Evolutionary conservation across 2,329 filamentous ascomycete genomes (phyloP), one percentile per base, ranked within the genome.

Genomic region (Ophiostoma triangulosporum): DNA sequence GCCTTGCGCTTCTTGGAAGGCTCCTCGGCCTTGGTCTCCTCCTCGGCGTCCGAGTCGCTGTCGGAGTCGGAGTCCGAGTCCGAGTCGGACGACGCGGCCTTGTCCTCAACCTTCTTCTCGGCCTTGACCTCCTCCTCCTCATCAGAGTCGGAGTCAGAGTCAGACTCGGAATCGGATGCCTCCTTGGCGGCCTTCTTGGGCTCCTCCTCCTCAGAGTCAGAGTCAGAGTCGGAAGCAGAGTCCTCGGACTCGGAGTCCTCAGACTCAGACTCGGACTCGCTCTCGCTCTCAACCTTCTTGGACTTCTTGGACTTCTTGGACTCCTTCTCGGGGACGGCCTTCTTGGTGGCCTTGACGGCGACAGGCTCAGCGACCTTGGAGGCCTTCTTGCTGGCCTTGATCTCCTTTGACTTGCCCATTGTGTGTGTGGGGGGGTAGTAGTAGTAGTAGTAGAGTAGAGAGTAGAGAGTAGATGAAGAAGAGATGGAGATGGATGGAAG

Each of bases 371-470:
- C 43, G 43, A 46, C 43, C 43, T 46, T 46, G 22, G 14, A 5
- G 43, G 43, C 46, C 46, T 48, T 48, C 46, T 48, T 48, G 26
- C 38, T 64, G 69, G 78, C 78, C 66, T 69, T 77, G 63, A 65
- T 64, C 70, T 82, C 75, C 73, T 84, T 85, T 53, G 74, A 70
- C 71, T 84, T 84, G 68, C 74, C 80, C 81, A 84, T 85, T 68
- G 61, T 74, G 66, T 43, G 40, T 54, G 48, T 53, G 35, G 12
- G n/a, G 59, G 54, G 50, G 24, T 27, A 26, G 46, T 9, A 26
- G 40, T 20, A 22, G 27, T 14, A 43, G n/a, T n/a, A 54, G 55
- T 48, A 48, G 48, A 54, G 56, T 52, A 53, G 57, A 50, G 36
- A 53, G 32, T 46, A 31, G 36, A 17, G 14, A 53, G 6, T 45